Percentiles rank a stretch among this genome's conserved stretches.
These are phyloP conservation scores for Trypanosoma avium DNA, from an alignment of 208 protist genomes.

Conservation along the genomic window DNA sequence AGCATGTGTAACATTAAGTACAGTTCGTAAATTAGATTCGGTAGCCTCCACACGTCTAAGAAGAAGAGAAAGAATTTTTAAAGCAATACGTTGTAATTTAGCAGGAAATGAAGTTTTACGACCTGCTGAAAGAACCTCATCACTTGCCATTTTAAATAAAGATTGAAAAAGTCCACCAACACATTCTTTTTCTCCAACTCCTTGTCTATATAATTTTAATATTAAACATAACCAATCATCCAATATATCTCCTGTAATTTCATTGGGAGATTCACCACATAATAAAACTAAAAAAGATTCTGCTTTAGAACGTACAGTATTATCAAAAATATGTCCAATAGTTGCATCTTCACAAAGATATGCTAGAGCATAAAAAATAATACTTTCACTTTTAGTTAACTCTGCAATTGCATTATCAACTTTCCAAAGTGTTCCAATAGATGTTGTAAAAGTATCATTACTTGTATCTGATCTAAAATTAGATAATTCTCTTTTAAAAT, in stretches of 20 bases:
- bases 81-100: constrained; percentile 10
- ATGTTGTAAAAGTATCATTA: constrained; percentile 3
- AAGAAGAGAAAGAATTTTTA: constrained; percentile 23
- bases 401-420: neutral
- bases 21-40: constrained; percentile 10
- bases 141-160: constrained; percentile 20
- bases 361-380: constrained; percentile 26
- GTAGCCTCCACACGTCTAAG: constrained; percentile 13
- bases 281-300: constrained; percentile 15
- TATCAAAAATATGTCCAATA: constrained; percentile 18
- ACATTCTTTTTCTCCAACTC: neutral
- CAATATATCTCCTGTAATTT: neutral
- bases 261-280: constrained; percentile 19
- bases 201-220: constrained; percentile 6
- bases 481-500: neutral
- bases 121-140: constrained; percentile 8
- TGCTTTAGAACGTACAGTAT: constrained; percentile 6
- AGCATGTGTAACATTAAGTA: constrained; percentile 19
- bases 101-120: neutral
- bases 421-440: neutral
- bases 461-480: constrained; percentile 1
- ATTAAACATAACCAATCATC: constrained; percentile 26
- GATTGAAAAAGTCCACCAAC: constrained; percentile 5
- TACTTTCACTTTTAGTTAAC: neutral
- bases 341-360: constrained; percentile 24